These are phyloP conservation scores for Dioscorea cayenensis DNA, from an alignment of 116 monocot species.

Conservation along the genomic window DNA sequence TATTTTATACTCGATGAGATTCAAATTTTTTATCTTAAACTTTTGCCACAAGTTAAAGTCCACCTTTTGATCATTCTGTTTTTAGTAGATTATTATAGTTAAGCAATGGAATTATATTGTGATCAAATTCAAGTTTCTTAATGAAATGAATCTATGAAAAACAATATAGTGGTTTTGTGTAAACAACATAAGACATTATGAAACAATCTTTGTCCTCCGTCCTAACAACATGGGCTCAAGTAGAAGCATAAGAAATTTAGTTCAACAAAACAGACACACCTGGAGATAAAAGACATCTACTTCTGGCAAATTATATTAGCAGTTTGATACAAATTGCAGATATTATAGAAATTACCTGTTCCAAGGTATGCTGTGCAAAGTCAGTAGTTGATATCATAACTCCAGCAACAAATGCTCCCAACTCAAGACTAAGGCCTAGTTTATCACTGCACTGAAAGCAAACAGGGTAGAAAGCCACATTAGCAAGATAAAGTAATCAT, in stretches of 20 bases:
- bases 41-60: not conserved
- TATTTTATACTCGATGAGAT: no score
- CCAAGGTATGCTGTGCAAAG: conserved; percentile 88
- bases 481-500: not conserved
- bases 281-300: no score
- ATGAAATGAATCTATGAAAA: not conserved
- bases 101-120: not conserved
- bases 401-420: conserved; percentile 92
- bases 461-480: conserved; percentile 1
- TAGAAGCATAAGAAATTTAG: no score
- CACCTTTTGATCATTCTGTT: not conserved
- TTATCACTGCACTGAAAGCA: conserved; percentile 82
- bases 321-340: not conserved
- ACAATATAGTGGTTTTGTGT: not conserved
- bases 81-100: not conserved
- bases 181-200: not conserved
- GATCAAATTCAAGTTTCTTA: not conserved
- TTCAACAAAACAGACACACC: no score
- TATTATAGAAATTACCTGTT: conserved; percentile 40
- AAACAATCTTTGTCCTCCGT: no score
- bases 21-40: no score
- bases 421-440: conserved; percentile 83
- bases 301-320: no score
- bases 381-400: conserved; percentile 93
- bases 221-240: no score